Evolutionary conservation across 176 grass and related monocot species (phyloP).

Genomic region (Eragrostis curvula): DNA sequence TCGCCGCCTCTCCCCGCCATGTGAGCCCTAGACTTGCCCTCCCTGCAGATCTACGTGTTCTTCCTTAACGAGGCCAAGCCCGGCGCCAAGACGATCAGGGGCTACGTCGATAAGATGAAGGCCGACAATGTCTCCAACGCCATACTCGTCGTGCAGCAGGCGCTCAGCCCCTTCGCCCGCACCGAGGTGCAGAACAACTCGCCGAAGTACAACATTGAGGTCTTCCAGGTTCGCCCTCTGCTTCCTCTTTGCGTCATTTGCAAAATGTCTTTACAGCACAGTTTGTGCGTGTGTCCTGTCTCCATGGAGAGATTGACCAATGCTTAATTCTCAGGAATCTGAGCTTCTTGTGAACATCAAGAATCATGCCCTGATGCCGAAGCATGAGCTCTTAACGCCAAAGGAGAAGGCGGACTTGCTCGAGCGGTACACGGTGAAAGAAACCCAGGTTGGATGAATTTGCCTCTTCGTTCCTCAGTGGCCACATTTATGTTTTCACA

Average conservation of each 20-base stretch:
- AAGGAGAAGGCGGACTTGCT: slow-evolving; percentile 80
- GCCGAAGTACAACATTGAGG: slow-evolving; percentile 61
- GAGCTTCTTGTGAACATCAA: slow-evolving; percentile 97
- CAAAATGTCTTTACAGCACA: not conserved
- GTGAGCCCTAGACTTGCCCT: slow-evolving; percentile 4
- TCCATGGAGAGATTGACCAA: not conserved
- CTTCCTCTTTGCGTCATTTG: not conserved
- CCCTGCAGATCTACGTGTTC: slow-evolving; percentile 70
- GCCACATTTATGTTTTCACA: not conserved
- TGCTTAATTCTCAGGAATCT: slow-evolving; percentile 55
- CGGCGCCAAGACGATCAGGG: slow-evolving; percentile 79
- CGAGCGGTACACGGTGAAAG: slow-evolving; percentile 82
- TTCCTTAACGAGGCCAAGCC: slow-evolving; percentile 75
- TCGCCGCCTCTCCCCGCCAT: not conserved
- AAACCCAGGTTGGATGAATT: slow-evolving; percentile 79
- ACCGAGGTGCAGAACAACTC: slow-evolving; percentile 54
- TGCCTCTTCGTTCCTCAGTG: not conserved
- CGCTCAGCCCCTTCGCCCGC: slow-evolving; percentile 71
- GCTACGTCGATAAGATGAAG: slow-evolving; percentile 87
- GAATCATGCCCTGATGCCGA: slow-evolving; percentile 71
- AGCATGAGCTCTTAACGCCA: slow-evolving; percentile 63
- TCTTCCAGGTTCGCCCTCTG: slow-evolving; percentile 67
- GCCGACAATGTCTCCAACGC: slow-evolving; percentile 55
- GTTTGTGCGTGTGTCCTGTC: not conserved
- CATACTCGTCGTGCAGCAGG: slow-evolving; percentile 81